Percentiles rank a stretch among this genome's conserved stretches.
Conservation (phyloP, 1,139 yeast genomes). For the Magnusiomyces starmeri region DNA sequence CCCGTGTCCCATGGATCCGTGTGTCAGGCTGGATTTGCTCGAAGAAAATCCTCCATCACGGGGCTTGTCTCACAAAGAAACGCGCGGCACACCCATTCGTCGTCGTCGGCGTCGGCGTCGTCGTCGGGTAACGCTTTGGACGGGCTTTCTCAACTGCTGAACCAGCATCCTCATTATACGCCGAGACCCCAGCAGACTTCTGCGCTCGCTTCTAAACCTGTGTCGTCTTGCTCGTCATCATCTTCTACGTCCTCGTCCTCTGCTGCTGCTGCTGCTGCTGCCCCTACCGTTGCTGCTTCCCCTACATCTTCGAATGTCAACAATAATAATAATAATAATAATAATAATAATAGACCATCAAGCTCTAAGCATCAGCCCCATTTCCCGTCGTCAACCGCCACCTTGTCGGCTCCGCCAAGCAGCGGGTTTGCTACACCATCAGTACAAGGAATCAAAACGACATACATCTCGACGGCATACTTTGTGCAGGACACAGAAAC, state of each 20-base stretch:
- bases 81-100: background rate
- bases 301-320: no score
- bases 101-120: background rate
- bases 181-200: background rate
- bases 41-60: slow-evolving; percentile 12
- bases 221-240: background rate
- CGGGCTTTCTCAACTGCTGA: background rate
- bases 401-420: slow-evolving; percentile 11
- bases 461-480: slow-evolving; percentile 46
- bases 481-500: slow-evolving; percentile 38
- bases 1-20: slow-evolving; percentile 15
- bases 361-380: slow-evolving; percentile 17
- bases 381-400: slow-evolving; percentile 8
- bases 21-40: slow-evolving; percentile 8
- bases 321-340: no score
- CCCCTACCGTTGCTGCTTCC: background rate
- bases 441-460: slow-evolving; percentile 21
- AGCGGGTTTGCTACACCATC: slow-evolving; percentile 19
- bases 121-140: background rate
- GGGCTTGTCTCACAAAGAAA: background rate
- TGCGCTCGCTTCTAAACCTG: background rate
- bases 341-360: no score
- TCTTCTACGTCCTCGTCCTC: slow-evolving; percentile 2
- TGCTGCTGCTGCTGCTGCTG: slow-evolving; percentile 6
- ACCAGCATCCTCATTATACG: background rate